phyloP scores from a whole-genome alignment of 371 early-diverging fungal species.

The Mucor plumbeus region DNA sequence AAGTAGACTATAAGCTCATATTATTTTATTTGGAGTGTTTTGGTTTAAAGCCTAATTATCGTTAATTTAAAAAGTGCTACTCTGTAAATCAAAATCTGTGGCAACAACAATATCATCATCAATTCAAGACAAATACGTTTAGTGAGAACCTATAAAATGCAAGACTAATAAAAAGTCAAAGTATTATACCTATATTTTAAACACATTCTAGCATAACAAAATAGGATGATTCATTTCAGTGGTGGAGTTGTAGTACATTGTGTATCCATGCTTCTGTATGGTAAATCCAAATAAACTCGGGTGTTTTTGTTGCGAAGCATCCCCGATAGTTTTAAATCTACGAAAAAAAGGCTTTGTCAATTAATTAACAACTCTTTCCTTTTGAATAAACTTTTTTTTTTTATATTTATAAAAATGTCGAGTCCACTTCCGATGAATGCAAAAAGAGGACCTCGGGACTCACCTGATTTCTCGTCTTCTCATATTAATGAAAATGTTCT shows the following conservation, averaged over 20 bases:
- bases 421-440: slow-evolving; percentile 40
- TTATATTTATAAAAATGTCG: slow-evolving; percentile 10
- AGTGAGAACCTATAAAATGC: too few species aligned
- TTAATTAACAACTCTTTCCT: slow-evolving; percentile 8
- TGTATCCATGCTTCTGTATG: neutral
- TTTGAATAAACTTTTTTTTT: neutral
- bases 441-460: slow-evolving; percentile 17
- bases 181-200: too few species aligned
- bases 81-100: too few species aligned
- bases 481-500: slow-evolving; percentile 21
- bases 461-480: slow-evolving; percentile 3
- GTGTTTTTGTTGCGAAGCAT: neutral
- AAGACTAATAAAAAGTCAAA: too few species aligned
- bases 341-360: neutral
- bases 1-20: too few species aligned
- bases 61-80: too few species aligned
- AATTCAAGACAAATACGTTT: too few species aligned
- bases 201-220: neutral
- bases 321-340: too few species aligned
- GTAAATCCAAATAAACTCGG: slow-evolving; percentile 2
- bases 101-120: too few species aligned
- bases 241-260: neutral
- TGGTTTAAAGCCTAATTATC: too few species aligned
- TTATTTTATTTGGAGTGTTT: too few species aligned
- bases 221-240: neutral